phyloP scores from a whole-genome alignment of 768 basidiomycete species.

The Clavulina sp. region DNA sequence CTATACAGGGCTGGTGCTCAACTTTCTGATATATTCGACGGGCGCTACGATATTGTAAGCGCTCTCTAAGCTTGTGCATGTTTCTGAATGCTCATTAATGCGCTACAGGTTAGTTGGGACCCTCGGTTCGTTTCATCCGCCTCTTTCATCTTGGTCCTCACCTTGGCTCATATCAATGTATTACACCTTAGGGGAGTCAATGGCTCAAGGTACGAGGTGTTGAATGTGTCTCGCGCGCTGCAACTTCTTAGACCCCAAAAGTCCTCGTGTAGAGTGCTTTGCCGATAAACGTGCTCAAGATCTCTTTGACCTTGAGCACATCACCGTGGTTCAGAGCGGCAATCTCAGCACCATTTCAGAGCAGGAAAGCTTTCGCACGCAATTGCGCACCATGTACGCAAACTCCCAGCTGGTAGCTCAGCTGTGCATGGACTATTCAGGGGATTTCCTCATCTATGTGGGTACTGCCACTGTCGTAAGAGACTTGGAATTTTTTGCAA shows the following conservation, averaged over 20 bases:
- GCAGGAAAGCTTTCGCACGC: conserved; percentile 13
- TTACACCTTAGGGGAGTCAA: conserved; percentile 21
- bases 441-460: conserved; percentile 18
- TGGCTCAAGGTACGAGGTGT: conserved; percentile 14
- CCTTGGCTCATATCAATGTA: conserved; percentile 18
- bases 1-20: conserved; percentile 13
- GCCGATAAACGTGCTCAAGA: conserved; percentile 13
- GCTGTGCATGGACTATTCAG: conserved; percentile 17
- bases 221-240: not conserved
- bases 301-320: conserved; percentile 14
- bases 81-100: not conserved
- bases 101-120: not conserved
- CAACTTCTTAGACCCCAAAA: conserved; percentile 1
- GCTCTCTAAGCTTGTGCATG: not conserved
- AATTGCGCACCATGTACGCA: conserved; percentile 15
- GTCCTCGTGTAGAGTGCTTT: conserved; percentile 18
- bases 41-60: conserved; percentile 14
- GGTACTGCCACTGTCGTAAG: conserved; percentile 20
- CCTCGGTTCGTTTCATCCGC: not conserved
- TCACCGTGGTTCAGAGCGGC: conserved; percentile 14
- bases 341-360: conserved; percentile 14
- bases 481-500: conserved; percentile 19
- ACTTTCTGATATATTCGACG: conserved; percentile 12
- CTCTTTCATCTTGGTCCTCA: not conserved
- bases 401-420: conserved; percentile 15